Base-by-base conservation (phyloP, 2,329 filamentous ascomycete genomes). In the Trichoderma arundinaceum region DNA sequence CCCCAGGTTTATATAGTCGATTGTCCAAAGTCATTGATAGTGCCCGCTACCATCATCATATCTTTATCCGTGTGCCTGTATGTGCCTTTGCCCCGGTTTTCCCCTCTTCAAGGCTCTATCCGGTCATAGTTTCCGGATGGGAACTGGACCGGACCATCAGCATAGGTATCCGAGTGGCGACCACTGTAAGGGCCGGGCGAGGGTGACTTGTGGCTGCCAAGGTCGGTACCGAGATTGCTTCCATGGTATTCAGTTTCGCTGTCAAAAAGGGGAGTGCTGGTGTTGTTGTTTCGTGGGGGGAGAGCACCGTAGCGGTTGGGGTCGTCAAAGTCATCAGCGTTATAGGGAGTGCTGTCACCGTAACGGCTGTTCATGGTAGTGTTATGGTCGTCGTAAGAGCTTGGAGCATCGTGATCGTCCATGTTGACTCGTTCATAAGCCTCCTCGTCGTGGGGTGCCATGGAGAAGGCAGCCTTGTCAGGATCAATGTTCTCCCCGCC, bases 381-480 rank as follows among this genome's bases (percentile, higher is more conserved):
- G 51, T 72, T 71, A 58, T 68, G 72, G 59, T 74, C 74, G 22
- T 68, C 71, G 68, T 72, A 71, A 68, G 73, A 76, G 41, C 74
- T 75, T 66, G 76, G 73, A 68, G 77, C 75, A 70, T 84, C 80
- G 68, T 86, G 81, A 71, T 87, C 83, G 65, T 85, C 80, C 77
- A 81, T 80, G 75, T 87, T 82, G 68, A 89, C 82, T 13, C 85
- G 85, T 58, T 87, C 85, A 72, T 90, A 90, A 49, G 85, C 83
- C 72, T 89, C 87, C 69, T 90, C 87, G 71, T 87, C 86, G 72
- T 88, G 84, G n/a, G 86, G 86, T 13, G 85, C 86, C 76, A 87
- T 88, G 65, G 86, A 88, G 77, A 90, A 90, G 67, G 87, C 87
- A 33, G 87, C 87, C 79, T 89, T 89, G 76, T 90, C 87, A 0